phyloP scores from a whole-genome alignment of 2,329 filamentous ascomycete species.

The Teratosphaeria epicoccoides region DNA sequence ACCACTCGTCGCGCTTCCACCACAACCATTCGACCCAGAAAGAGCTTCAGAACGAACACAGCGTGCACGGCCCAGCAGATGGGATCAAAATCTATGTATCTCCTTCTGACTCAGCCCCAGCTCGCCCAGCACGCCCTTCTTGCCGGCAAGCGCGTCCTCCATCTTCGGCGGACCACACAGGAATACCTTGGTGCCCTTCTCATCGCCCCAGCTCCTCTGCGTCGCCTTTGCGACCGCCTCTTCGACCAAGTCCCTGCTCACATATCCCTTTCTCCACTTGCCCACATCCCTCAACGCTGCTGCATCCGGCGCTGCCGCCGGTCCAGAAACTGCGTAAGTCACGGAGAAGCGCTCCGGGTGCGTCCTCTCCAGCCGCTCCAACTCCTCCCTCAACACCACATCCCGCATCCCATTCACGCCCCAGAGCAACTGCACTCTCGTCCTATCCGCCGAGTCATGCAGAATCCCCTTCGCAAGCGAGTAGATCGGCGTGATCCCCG shows the following conservation, averaged over 20 bases:
- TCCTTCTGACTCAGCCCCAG: conserved; percentile 11
- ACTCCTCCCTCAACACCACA: conserved; percentile 47
- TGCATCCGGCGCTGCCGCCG: conserved; percentile 19
- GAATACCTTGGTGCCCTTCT: conserved; percentile 48
- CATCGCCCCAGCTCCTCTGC: conserved; percentile 18
- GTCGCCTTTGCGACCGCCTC: conserved; percentile 36
- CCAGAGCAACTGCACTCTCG: conserved; percentile 53
- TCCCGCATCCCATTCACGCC: conserved; percentile 57
- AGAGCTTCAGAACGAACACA: no score
- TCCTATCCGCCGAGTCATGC: conserved; percentile 49
- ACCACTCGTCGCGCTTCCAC: no score
- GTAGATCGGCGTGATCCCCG: conserved; percentile 60
- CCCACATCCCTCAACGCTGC: conserved; percentile 26
- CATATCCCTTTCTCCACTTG: conserved; percentile 42
- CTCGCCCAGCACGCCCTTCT: conserved; percentile 44
- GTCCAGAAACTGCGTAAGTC: conserved; percentile 47
- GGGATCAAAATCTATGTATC: conserved; percentile 9
- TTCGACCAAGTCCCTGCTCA: conserved; percentile 47
- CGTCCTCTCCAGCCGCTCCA: conserved; percentile 40
- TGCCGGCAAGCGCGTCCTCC: conserved; percentile 47
- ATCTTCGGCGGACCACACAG: conserved; percentile 60
- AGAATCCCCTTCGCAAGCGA: conserved; percentile 21
- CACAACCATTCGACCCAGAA: no score
- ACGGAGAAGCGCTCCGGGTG: conserved; percentile 48
- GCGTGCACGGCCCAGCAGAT: no score